These are phyloP conservation scores for Acanthamoeba healyi DNA, from an alignment of 208 protist species.

Conservation along the genomic window DNA sequence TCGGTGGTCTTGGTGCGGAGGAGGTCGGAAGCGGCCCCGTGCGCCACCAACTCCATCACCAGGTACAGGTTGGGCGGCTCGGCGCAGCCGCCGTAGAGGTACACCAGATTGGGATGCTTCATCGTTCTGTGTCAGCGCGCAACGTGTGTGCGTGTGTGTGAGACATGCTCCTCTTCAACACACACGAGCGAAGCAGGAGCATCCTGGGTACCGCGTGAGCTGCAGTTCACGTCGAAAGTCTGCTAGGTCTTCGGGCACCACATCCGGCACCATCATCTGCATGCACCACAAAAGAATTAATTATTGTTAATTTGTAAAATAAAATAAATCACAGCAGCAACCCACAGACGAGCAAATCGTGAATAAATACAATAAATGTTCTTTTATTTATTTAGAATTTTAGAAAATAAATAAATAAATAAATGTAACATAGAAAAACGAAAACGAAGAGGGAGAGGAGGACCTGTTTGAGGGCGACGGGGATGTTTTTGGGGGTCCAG, in stretches of 20 bases:
- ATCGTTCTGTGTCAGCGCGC: not conserved
- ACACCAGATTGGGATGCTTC: slow-evolving; percentile 59
- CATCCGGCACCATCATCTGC: slow-evolving; percentile 37
- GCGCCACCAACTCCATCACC: slow-evolving; percentile 48
- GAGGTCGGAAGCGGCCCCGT: slow-evolving; percentile 25
- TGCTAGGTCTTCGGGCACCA: slow-evolving; percentile 6
- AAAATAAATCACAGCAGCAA: too few relatives aligned
- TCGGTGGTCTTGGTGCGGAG: slow-evolving; percentile 12
- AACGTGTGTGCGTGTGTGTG: too few relatives aligned
- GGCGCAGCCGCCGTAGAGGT: slow-evolving; percentile 28
- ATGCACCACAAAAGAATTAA: not conserved
- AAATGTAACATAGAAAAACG: not conserved
- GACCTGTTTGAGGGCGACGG: slow-evolving; percentile 63
- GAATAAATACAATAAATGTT: too few relatives aligned
- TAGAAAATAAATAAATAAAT: too few relatives aligned
- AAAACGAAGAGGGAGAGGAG: not conserved
- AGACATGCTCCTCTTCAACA: too few relatives aligned
- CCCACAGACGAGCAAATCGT: too few relatives aligned
- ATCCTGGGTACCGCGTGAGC: slow-evolving; percentile 19
- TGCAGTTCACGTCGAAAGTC: slow-evolving; percentile 37
- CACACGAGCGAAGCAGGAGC: too few relatives aligned
- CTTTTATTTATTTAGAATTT: too few relatives aligned
- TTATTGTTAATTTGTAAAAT: too few relatives aligned
- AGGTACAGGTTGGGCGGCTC: slow-evolving; percentile 66
- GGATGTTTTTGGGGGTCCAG: slow-evolving; percentile 38